Conservation (phyloP, 768 basidiomycete species). For the Suillus americanus region DNA sequence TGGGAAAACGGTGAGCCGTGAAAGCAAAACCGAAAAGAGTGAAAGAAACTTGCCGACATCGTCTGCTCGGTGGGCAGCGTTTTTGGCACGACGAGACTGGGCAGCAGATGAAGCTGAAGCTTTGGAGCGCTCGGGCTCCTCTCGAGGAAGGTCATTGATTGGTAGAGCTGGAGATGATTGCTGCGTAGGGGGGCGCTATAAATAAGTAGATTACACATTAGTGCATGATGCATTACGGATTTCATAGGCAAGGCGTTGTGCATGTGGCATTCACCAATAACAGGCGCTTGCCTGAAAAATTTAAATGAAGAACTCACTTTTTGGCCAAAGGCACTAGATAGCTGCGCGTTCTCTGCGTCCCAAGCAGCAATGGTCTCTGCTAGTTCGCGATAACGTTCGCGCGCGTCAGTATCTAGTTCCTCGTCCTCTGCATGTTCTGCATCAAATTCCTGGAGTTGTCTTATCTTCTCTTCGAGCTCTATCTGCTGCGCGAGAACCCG, state of each 20-base stretch:
- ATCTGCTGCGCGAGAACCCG: conserved; percentile 91
- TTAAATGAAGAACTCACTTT: conserved; percentile 46
- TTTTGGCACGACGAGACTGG: conserved; percentile 87
- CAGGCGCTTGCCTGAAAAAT: neutral
- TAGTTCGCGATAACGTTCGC: conserved; percentile 74
- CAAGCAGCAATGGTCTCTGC: conserved; percentile 72
- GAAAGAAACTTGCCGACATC: conserved; percentile 67
- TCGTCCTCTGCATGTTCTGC: conserved; percentile 63
- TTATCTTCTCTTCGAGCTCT: conserved; percentile 87
- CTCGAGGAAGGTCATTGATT: conserved; percentile 53
- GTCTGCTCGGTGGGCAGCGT: conserved; percentile 86
- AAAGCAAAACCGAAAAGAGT: neutral
- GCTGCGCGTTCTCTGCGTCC: conserved; percentile 77
- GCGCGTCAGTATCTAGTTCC: conserved; percentile 64
- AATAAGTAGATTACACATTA: conserved; percentile 8
- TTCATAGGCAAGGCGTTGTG: neutral
- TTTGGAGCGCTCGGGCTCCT: conserved; percentile 60
- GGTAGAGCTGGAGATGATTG: conserved; percentile 45
- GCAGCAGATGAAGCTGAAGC: conserved; percentile 73
- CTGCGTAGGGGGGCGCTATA: conserved; percentile 47
- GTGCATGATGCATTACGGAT: conserved; percentile 3
- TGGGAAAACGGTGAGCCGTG: conserved; percentile 32
- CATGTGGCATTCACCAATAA: conserved; percentile 1
- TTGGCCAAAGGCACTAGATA: conserved; percentile 65
- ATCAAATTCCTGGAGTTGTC: conserved; percentile 73